Percentiles rank a stretch among this genome's conserved stretches.
Evolutionary conservation across 2,329 filamentous ascomycete species (phyloP).

Genomic region (Fusarium austroafricanum): DNA sequence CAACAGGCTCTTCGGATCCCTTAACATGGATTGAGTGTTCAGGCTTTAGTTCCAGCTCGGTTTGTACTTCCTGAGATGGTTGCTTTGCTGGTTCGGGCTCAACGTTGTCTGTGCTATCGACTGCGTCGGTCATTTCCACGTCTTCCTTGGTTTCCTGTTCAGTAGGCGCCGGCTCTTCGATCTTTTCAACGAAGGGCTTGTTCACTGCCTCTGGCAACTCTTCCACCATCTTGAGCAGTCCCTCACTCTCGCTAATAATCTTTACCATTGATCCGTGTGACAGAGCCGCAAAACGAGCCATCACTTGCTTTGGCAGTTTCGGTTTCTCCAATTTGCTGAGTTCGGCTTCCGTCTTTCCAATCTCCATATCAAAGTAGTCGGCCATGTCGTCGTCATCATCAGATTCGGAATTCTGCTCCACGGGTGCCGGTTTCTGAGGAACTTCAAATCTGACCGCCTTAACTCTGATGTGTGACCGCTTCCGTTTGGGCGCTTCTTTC

Average conservation of each 20-base stretch:
- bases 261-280: slow-evolving; percentile 62
- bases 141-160: slow-evolving; percentile 21
- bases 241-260: slow-evolving; percentile 59
- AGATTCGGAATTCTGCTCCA: slow-evolving; percentile 57
- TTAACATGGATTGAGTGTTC: slow-evolving; percentile 11
- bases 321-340: slow-evolving; percentile 60
- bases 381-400: slow-evolving; percentile 71
- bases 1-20: slow-evolving; percentile 10
- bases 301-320: slow-evolving; percentile 55
- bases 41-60: not conserved
- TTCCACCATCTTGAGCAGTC: slow-evolving; percentile 58
- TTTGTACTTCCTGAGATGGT: slow-evolving; percentile 1
- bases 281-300: slow-evolving; percentile 60
- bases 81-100: not conserved
- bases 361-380: slow-evolving; percentile 66
- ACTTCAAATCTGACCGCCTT: slow-evolving; percentile 54
- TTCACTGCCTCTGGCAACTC: slow-evolving; percentile 50
- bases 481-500: slow-evolving; percentile 37
- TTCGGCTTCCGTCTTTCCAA: slow-evolving; percentile 62
- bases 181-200: slow-evolving; percentile 11
- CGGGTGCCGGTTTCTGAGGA: slow-evolving; percentile 51
- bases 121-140: slow-evolving; percentile 41
- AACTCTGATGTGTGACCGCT: slow-evolving; percentile 47
- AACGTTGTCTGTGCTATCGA: slow-evolving; percentile 3
- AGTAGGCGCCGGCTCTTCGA: not conserved